A percentile compares a stretch with the other conserved stretches of the same genome.
These are phyloP conservation scores for Bromus sterilis DNA, from an alignment of 176 grass and related monocot genomes.

Conservation along the genomic window DNA sequence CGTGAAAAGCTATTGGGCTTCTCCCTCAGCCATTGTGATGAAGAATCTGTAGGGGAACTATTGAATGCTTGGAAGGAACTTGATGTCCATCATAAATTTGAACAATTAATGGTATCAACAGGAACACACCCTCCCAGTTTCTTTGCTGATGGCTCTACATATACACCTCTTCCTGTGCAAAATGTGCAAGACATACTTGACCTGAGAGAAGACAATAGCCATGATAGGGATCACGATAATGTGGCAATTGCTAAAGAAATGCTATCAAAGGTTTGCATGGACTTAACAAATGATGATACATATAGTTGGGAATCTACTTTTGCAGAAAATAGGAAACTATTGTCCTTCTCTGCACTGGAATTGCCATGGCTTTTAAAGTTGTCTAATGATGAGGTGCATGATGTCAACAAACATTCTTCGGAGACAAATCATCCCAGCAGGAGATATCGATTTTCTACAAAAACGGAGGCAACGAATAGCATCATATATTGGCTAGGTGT, in stretches of 20 bases:
- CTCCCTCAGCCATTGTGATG: slow-evolving; percentile 76
- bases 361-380: slow-evolving; percentile 88
- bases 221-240: slow-evolving; percentile 32
- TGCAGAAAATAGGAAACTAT: slow-evolving; percentile 58
- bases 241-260: slow-evolving; percentile 47
- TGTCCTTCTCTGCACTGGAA: slow-evolving; percentile 62
- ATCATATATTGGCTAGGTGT: slow-evolving; percentile 68
- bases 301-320: slow-evolving; percentile 40
- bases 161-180: slow-evolving; percentile 36
- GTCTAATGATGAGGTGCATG: slow-evolving; percentile 38
- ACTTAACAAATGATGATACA: slow-evolving; percentile 45
- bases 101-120: slow-evolving; percentile 57
- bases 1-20: slow-evolving; percentile 75
- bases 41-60: slow-evolving; percentile 77
- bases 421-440: slow-evolving; percentile 30
- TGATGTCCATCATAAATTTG: slow-evolving; percentile 61
- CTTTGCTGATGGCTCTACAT: slow-evolving; percentile 37
- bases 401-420: slow-evolving; percentile 33
- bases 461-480: slow-evolving; percentile 47
- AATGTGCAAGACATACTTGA: slow-evolving; percentile 59
- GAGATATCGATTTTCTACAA: slow-evolving; percentile 45
- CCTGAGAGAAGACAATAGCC: slow-evolving; percentile 33
- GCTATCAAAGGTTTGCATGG: slow-evolving; percentile 58
- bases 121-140: slow-evolving; percentile 56
- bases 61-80: slow-evolving; percentile 95